Conservation (phyloP, 768 basidiomycete species). For the Phylloporus sp. region DNA sequence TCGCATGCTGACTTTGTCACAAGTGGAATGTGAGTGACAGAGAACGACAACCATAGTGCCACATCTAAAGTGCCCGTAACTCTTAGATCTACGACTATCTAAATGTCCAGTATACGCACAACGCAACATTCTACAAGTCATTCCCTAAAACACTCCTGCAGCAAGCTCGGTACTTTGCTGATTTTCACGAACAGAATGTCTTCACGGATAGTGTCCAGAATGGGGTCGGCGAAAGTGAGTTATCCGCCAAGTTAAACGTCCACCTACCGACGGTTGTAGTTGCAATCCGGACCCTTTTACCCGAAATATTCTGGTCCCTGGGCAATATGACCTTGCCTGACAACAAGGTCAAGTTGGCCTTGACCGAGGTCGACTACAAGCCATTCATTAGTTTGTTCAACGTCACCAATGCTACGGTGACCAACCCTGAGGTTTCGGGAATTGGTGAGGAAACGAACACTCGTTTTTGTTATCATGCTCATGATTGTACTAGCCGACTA, state of each 20-base stretch:
- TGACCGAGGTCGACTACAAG: conserved; percentile 69
- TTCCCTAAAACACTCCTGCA: conserved; percentile 67
- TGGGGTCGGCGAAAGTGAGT: conserved; percentile 74
- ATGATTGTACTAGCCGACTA: conserved; percentile 52
- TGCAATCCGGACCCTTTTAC: conserved; percentile 71
- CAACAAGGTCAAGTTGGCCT: conserved; percentile 71
- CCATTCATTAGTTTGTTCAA: conserved; percentile 49
- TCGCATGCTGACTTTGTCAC: conserved; percentile 11
- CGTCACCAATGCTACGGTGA: conserved; percentile 61
- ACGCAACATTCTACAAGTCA: conserved; percentile 69
- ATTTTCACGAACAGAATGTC: conserved; percentile 73
- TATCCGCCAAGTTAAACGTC: neutral
- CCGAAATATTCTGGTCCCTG: conserved; percentile 66
- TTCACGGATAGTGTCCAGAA: conserved; percentile 58
- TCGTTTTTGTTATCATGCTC: neutral
- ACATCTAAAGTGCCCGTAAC: neutral
- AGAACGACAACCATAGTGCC: neutral
- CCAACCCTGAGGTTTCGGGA: conserved; percentile 56
- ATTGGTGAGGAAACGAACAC: conserved; percentile 51
- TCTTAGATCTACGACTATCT: conserved; percentile 71
- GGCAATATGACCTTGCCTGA: conserved; percentile 71
- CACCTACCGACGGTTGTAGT: conserved; percentile 35
- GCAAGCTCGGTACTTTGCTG: conserved; percentile 68
- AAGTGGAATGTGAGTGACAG: conserved; percentile 63
- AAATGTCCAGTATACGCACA: conserved; percentile 72